phyloP scores from a whole-genome alignment of 2,329 filamentous ascomycete genomes.

The Claviceps spartinae region DNA sequence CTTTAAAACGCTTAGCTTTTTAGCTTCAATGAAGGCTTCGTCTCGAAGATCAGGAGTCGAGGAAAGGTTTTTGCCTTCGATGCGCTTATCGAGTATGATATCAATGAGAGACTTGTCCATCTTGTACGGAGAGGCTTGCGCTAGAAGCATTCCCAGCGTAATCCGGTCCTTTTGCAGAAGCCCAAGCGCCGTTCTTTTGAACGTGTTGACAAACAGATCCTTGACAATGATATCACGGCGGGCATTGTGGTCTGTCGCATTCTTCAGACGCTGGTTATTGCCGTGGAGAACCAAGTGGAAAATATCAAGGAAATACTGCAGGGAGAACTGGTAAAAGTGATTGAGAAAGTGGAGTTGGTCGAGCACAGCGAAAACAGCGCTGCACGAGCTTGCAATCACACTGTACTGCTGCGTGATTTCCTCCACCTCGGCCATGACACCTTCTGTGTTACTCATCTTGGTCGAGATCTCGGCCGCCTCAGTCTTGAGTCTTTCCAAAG shows the following conservation, averaged over 20 bases:
- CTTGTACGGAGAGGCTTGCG: conserved; percentile 87
- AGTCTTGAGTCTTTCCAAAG: conserved; percentile 92
- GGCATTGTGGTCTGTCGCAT: conserved; percentile 58
- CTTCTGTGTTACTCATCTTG: conserved; percentile 94
- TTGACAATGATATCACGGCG: conserved; percentile 83
- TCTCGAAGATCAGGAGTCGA: conserved; percentile 50
- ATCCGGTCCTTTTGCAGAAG: conserved; percentile 88
- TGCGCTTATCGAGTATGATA: conserved; percentile 62
- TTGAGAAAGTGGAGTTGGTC: conserved; percentile 97
- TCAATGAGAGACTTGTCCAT: conserved; percentile 91
- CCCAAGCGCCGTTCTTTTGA: conserved; percentile 85
- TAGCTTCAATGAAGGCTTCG: conserved; percentile 54
- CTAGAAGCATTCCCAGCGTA: conserved; percentile 85
- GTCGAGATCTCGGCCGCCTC: conserved; percentile 90
- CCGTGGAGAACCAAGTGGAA: conserved; percentile 82
- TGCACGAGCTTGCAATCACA: conserved; percentile 86
- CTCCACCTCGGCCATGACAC: conserved; percentile 96
- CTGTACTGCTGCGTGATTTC: conserved; percentile 90
- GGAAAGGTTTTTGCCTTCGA: conserved; percentile 68
- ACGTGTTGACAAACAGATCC: conserved; percentile 82
- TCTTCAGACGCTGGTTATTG: conserved; percentile 54
- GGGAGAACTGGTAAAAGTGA: conserved; percentile 98
- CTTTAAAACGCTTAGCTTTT: conserved; percentile 60
- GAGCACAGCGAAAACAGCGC: conserved; percentile 89
- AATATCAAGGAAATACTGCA: conserved; percentile 96